Conservation (phyloP, 2,329 filamentous ascomycete genomes). For the Amauroascus verrucosus region DNA sequence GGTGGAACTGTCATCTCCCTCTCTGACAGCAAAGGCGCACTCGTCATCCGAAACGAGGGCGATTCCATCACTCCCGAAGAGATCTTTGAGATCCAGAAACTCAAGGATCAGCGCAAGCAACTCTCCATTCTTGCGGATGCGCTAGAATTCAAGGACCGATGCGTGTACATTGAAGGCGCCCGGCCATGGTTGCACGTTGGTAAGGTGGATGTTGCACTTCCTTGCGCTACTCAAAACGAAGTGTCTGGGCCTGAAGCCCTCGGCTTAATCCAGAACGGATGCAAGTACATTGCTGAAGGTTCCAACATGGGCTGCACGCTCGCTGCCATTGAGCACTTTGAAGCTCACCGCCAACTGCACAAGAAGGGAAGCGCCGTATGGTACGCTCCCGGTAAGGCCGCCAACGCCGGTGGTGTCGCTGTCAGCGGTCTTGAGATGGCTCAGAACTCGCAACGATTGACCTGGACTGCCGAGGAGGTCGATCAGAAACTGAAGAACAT, state of each 20-base stretch:
- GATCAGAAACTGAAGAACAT: slow-evolving; percentile 83
- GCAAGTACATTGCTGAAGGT: slow-evolving; percentile 83
- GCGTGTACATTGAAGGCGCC: slow-evolving; percentile 77
- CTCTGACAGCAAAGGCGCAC: slow-evolving; percentile 78
- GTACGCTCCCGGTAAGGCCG: slow-evolving; percentile 95
- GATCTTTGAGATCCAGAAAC: slow-evolving; percentile 63
- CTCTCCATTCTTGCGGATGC: slow-evolving; percentile 60
- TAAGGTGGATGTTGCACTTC: slow-evolving; percentile 82
- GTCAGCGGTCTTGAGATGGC: slow-evolving; percentile 98
- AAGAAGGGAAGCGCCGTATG: slow-evolving; percentile 64
- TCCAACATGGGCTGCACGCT: slow-evolving; percentile 99
- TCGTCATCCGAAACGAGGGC: slow-evolving; percentile 59
- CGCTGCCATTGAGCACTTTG: slow-evolving; percentile 84
- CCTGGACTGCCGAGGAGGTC: slow-evolving; percentile 82
- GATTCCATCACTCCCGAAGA: slow-evolving; percentile 68
- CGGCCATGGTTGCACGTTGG: slow-evolving; percentile 87
- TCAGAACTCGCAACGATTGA: slow-evolving; percentile 82
- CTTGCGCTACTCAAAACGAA: slow-evolving; percentile 95
- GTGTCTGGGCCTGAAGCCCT: slow-evolving; percentile 84
- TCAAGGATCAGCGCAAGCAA: slow-evolving; percentile 80
- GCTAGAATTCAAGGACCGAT: slow-evolving; percentile 50
- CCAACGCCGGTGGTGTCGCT: slow-evolving; percentile 94
- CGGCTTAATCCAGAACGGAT: slow-evolving; percentile 64
- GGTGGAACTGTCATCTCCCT: slow-evolving; percentile 86
- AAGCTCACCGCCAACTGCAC: slow-evolving; percentile 48